These are phyloP conservation scores for Noccaea caerulescens DNA, from an alignment of 345 rosid genomes.

Conservation along the genomic window DNA sequence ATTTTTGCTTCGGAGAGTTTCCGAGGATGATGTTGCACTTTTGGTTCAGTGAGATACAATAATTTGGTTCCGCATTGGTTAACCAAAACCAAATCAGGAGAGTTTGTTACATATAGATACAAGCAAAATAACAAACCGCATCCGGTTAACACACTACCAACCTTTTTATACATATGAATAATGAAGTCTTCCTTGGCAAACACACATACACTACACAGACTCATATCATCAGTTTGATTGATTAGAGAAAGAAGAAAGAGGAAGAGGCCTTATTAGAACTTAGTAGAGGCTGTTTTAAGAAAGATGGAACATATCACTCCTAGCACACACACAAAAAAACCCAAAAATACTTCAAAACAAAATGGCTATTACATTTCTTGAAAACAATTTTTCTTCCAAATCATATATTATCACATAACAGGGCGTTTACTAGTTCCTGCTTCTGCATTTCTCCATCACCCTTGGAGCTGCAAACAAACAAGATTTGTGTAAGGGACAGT, in stretches of 20 bases:
- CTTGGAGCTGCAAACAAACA: constrained; percentile 60
- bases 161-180: constrained; percentile 31
- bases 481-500: constrained; percentile 13
- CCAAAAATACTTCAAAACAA: constrained; percentile 34
- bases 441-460: constrained; percentile 69
- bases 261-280: constrained; percentile 44
- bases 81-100: not conserved
- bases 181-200: constrained; percentile 22
- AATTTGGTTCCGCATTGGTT: not conserved
- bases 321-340: constrained; percentile 31
- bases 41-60: constrained; percentile 9
- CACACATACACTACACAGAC: constrained; percentile 40
- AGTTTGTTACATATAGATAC: not conserved
- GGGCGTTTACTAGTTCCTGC: constrained; percentile 43
- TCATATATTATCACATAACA: constrained; percentile 16
- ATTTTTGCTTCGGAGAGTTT: not conserved
- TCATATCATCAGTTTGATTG: constrained; percentile 9
- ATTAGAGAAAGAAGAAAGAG: constrained; percentile 32
- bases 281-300: constrained; percentile 31
- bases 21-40: not conserved
- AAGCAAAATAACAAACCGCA: not conserved
- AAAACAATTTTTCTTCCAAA: constrained; percentile 19
- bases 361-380: constrained; percentile 40
- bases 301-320: constrained; percentile 34
- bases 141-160: constrained; percentile 26